Percentiles rank a stretch among this genome's conserved stretches.
These are phyloP conservation scores for Amanita fuliginea DNA, from an alignment of 768 basidiomycete genomes.

Conservation along the genomic window DNA sequence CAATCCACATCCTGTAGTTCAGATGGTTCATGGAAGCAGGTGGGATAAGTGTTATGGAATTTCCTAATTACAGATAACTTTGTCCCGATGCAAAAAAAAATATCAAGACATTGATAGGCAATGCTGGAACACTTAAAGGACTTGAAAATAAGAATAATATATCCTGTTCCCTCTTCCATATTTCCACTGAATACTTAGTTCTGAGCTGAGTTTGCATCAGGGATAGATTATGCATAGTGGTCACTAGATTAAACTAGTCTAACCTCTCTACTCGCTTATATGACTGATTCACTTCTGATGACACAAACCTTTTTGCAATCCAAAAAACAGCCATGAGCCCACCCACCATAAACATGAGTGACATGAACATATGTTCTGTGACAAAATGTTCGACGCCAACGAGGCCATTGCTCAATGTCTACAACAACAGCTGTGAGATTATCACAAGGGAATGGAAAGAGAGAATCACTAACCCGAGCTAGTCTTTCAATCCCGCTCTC, in stretches of 20 bases:
- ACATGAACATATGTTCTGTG: slow-evolving; percentile 21
- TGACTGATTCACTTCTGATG: neutral
- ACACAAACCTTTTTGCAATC: neutral
- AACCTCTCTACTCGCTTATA: slow-evolving; percentile 3
- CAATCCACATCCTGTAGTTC: no score
- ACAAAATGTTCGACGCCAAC: slow-evolving; percentile 24
- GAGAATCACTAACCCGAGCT: slow-evolving; percentile 36
- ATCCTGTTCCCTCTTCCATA: no score
- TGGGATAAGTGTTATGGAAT: no score
- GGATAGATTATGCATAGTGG: no score
- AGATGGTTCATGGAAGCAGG: no score
- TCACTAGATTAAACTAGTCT: neutral
- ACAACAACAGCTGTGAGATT: neutral
- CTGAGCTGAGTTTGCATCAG: no score
- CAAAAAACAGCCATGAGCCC: neutral
- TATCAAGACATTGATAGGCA: no score
- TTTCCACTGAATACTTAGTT: no score
- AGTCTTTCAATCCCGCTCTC: slow-evolving; percentile 61
- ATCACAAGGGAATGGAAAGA: neutral
- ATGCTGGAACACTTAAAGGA: no score
- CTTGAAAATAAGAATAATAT: no score
- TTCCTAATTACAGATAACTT: no score
- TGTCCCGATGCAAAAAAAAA: no score
- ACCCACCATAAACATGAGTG: slow-evolving; percentile 15
- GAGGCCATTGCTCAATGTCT: slow-evolving; percentile 35